These are phyloP conservation scores for Coriaria nepalensis DNA, from an alignment of 306 rosid genomes.

Conservation along the genomic window DNA sequence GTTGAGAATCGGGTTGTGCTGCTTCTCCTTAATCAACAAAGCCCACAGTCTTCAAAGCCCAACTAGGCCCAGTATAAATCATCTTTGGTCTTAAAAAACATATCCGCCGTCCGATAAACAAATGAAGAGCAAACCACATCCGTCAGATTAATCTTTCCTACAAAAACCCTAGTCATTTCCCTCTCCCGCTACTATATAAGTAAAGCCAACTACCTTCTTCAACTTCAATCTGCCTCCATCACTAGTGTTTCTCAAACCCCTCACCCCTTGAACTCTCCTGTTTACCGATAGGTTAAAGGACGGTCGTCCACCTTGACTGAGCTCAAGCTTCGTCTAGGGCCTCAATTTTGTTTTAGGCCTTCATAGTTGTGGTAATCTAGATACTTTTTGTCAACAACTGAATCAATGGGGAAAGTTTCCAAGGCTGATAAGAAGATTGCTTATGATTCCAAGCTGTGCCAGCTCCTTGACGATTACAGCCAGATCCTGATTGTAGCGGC, in stretches of 20 bases:
- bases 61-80: too few relatives aligned
- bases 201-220: background rate
- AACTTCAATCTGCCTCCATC: conserved; percentile 3
- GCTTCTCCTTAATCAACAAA: too few relatives aligned
- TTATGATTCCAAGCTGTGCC: conserved; percentile 64
- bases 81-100: too few relatives aligned
- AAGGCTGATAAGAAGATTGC: conserved; percentile 72
- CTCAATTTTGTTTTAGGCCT: conserved; percentile 30
- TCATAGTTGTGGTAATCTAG: background rate
- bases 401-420: conserved; percentile 43
- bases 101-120: background rate
- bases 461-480: conserved; percentile 48
- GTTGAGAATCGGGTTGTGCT: too few relatives aligned
- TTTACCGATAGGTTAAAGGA: conserved; percentile 50
- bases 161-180: background rate
- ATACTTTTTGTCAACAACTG: background rate
- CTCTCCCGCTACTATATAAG: background rate
- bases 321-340: conserved; percentile 50
- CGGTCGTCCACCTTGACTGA: conserved; percentile 70
- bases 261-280: conserved; percentile 6
- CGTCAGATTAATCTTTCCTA: conserved; percentile 12
- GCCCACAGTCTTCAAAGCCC: too few relatives aligned
- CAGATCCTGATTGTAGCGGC: conserved; percentile 78
- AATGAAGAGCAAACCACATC: background rate
- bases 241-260: conserved; percentile 5